Conservation (phyloP, 345 rosid species). For the Populus euphratica region DNA sequence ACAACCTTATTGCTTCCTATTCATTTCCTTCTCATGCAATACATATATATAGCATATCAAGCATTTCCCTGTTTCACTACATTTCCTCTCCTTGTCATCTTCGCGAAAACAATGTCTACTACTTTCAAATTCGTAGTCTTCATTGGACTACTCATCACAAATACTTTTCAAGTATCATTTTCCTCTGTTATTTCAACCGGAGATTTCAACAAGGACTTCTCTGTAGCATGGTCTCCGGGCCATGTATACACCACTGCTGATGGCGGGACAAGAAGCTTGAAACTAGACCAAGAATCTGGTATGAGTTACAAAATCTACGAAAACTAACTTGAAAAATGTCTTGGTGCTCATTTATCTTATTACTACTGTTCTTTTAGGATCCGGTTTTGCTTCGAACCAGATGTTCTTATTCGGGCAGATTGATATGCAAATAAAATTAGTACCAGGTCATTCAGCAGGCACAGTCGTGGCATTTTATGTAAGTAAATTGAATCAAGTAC, state of each 20-base stretch:
- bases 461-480: slow-evolving; percentile 79
- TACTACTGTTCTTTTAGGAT: slow-evolving; percentile 34
- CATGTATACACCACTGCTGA: slow-evolving; percentile 64
- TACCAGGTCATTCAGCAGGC: slow-evolving; percentile 80
- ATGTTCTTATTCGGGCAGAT: slow-evolving; percentile 72
- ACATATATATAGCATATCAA: background rate
- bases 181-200: slow-evolving; percentile 61
- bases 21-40: slow-evolving; percentile 27
- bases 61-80: background rate
- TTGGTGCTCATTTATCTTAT: background rate
- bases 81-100: background rate
- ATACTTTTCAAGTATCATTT: slow-evolving; percentile 31
- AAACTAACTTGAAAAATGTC: background rate
- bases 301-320: background rate
- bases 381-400: slow-evolving; percentile 63
- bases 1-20: slow-evolving; percentile 11
- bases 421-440: slow-evolving; percentile 75
- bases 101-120: slow-evolving; percentile 18
- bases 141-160: slow-evolving; percentile 21
- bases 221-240: slow-evolving; percentile 67
- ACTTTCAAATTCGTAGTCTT: slow-evolving; percentile 6
- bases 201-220: slow-evolving; percentile 63
- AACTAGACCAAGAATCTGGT: slow-evolving; percentile 81
- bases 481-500: slow-evolving; percentile 11
- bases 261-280: slow-evolving; percentile 62